Evolutionary conservation across 2,329 filamentous ascomycete species (phyloP), one percentile per base, ranked within the genome.

Genomic region (Pseudogymnoascus sp.): DNA sequence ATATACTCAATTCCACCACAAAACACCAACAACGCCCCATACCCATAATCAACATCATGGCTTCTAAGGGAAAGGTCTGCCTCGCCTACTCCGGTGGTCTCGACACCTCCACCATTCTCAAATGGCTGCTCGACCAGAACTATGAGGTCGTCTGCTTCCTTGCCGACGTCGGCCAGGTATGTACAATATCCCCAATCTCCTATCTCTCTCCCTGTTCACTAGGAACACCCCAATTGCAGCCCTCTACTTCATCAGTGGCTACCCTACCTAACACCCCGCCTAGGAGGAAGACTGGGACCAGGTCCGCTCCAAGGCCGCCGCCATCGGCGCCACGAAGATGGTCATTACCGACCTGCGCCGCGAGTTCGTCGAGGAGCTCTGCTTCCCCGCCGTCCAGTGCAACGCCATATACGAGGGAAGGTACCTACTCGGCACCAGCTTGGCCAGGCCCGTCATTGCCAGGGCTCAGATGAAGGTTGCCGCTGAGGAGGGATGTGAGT

Each of bases 361-460:
- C 67, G 86, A 90, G 74, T 92, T 94, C 69, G 82, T 94, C 66
- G 86, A 91, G 67, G 82, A 92, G 76, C 79, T 94, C 45, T 87
- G 86, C 78, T 92, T 86, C 81, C 85, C 82, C 58, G 89, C 89
- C 63, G 82, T 94, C 64, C 86, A 90, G 74, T 89, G 84, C 72
- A 84, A 85, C 65, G 83, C 82, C 63, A 82, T 84, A 72, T 87
- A 85, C 71, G 83, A 90, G 77, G 84, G 85, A 70, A 76, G 79
- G 64, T 84, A 84, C 74, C 77, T 83, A 52, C 76, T 84, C 64
- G 82, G 82, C 62, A 86, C 83, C 59, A 78, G 77, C 41, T 78
- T 89, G 62, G 86, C 86, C 64, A 82, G 85, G 60, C 86, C 86
- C 39, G 81, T 88, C 71, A 89, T 89, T 67, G 85, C 85, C 63